Conservation (phyloP, 2,329 filamentous ascomycete genomes). For the Monosporascus sp. region DNA sequence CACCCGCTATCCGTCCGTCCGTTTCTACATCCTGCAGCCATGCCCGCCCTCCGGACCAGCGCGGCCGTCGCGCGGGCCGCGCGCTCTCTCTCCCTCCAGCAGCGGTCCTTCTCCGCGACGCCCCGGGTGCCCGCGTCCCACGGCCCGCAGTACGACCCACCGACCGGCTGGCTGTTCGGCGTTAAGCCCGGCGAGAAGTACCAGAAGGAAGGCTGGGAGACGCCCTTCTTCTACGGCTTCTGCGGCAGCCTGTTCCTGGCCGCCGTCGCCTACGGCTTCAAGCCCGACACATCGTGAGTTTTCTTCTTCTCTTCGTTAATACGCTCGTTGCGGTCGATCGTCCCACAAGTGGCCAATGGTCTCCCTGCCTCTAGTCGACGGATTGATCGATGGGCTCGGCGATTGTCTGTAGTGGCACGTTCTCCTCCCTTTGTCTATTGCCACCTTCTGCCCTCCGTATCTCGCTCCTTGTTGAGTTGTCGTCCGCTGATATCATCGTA, state of each 20-base stretch:
- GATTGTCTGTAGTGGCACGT: no score
- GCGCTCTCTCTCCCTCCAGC: constrained; percentile 22
- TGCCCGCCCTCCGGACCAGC: constrained; percentile 25
- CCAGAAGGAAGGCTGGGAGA: constrained; percentile 96
- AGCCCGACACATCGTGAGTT: constrained; percentile 97
- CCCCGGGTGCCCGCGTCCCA: constrained; percentile 45
- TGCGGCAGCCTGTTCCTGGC: constrained; percentile 70
- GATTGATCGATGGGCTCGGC: no score
- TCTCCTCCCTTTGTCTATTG: background rate
- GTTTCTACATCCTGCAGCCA: constrained; percentile 3
- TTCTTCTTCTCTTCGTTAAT: constrained; percentile 3
- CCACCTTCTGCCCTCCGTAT: background rate
- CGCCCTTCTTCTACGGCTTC: constrained; percentile 77
- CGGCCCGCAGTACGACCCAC: constrained; percentile 81
- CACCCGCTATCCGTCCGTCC: background rate
- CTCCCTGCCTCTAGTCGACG: constrained; percentile 1
- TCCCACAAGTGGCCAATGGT: background rate
- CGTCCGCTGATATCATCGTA: constrained; percentile 16
- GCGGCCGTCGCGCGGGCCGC: constrained; percentile 21
- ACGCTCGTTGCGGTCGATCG: no score
- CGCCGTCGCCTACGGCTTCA: constrained; percentile 82
- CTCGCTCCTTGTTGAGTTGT: background rate
- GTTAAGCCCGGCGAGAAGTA: constrained; percentile 93
- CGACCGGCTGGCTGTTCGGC: constrained; percentile 87
- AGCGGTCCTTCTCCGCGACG: constrained; percentile 39